These are phyloP conservation scores for Podaxis mareebaensis DNA, from an alignment of 768 basidiomycete species.

Conservation along the genomic window DNA sequence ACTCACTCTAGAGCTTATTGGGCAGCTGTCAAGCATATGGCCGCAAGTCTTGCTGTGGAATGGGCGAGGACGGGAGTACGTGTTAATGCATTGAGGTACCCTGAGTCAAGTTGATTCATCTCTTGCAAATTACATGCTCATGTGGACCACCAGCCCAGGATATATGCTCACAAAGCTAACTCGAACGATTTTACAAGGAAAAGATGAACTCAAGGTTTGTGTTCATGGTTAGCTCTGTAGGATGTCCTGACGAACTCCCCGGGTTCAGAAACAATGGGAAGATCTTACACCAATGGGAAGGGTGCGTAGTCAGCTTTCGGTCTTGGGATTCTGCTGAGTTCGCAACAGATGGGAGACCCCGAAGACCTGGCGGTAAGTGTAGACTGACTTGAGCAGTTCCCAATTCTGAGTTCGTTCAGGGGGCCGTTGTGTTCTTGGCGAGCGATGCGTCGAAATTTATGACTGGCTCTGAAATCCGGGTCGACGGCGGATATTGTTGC, in stretches of 20 bases:
- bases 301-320: constrained; percentile 40
- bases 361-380: constrained; percentile 79
- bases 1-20: constrained; percentile 14
- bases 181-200: constrained; percentile 72
- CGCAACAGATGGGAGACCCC: constrained; percentile 79
- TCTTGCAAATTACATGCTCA: not conserved
- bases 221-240: not conserved
- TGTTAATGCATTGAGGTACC: constrained; percentile 77
- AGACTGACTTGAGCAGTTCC: not conserved
- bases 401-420: constrained; percentile 40
- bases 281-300: constrained; percentile 83
- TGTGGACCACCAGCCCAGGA: constrained; percentile 62
- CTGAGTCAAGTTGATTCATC: not conserved
- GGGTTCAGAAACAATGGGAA: constrained; percentile 76
- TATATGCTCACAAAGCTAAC: constrained; percentile 95
- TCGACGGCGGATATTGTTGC: constrained; percentile 89
- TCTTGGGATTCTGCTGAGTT: constrained; percentile 10
- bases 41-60: constrained; percentile 88
- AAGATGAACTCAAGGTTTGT: constrained; percentile 73
- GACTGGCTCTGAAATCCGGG: constrained; percentile 81
- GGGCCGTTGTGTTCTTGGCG: constrained; percentile 86
- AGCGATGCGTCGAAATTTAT: constrained; percentile 90
- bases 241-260: constrained; percentile 9
- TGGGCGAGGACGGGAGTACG: constrained; percentile 91
- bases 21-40: constrained; percentile 90